phyloP scores from a whole-genome alignment of 495 filamentous ascomycete species.

The Lentithecium fluviatile region DNA sequence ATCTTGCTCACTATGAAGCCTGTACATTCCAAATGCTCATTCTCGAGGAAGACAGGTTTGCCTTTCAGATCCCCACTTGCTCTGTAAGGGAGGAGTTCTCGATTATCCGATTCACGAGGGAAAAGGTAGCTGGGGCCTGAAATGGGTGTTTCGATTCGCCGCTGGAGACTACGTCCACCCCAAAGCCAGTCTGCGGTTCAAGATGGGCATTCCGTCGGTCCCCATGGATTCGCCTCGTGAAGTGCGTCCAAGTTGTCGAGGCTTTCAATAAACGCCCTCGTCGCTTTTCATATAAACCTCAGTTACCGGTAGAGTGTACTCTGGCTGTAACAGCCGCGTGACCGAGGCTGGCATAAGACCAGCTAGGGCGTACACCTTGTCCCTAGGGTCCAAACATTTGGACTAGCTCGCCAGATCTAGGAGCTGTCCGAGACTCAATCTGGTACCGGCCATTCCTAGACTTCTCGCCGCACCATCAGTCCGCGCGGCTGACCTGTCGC shows the following conservation, averaged over 20 bases:
- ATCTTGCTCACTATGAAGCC: background rate
- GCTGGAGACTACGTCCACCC: background rate
- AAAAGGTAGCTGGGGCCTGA: background rate
- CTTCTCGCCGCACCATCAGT: too few species aligned
- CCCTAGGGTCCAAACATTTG: background rate
- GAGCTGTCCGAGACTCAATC: background rate
- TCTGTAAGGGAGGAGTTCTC: background rate
- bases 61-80: background rate
- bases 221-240: slow-evolving; percentile 4
- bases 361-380: slow-evolving; percentile 1
- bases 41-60: background rate
- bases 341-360: background rate
- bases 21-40: background rate
- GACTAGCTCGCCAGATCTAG: slow-evolving; percentile 1
- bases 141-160: background rate
- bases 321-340: background rate
- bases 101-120: background rate
- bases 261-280: background rate
- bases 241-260: background rate
- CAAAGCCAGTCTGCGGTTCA: slow-evolving; percentile 6
- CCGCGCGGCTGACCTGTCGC: too few species aligned
- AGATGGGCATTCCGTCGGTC: background rate
- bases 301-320: background rate
- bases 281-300: background rate
- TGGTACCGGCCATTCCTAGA: too few species aligned